Evolutionary conservation across 192 early-diverging fungal species (phyloP).

Genomic region (Coemansia sp.): DNA sequence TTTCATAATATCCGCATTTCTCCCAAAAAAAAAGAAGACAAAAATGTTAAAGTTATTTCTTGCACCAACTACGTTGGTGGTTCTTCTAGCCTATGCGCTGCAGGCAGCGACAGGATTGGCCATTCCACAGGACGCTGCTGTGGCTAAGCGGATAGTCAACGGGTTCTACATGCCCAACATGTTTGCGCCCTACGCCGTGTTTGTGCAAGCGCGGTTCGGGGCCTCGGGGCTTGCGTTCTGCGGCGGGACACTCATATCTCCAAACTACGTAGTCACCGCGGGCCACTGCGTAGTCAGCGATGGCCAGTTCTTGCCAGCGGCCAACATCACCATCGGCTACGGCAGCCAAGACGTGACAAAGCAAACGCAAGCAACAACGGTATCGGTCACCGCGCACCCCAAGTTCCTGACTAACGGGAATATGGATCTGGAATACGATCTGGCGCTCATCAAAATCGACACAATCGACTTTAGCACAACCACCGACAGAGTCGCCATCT

Average conservation of each 20-base stretch:
- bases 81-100: not conserved
- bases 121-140: not conserved
- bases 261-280: slow-evolving; percentile 18
- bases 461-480: not conserved
- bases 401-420: slow-evolving; percentile 7
- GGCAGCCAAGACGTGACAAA: not conserved
- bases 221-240: slow-evolving; percentile 1
- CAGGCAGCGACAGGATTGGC: not conserved
- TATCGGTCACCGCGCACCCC: slow-evolving; percentile 9
- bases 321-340: slow-evolving; percentile 19
- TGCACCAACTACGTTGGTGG: not conserved
- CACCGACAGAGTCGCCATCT: slow-evolving; percentile 7
- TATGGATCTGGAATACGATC: slow-evolving; percentile 13
- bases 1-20: too few species aligned
- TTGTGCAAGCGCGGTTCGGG: not conserved
- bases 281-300: slow-evolving; percentile 25
- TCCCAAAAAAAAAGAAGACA: not conserved
- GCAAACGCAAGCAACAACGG: slow-evolving; percentile 5
- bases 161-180: slow-evolving; percentile 12
- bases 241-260: slow-evolving; percentile 27
- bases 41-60: not conserved
- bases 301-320: not conserved
- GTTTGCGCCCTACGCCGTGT: slow-evolving; percentile 12
- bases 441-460: slow-evolving; percentile 19
- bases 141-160: slow-evolving; percentile 19